Evolutionary conservation across 441 rosid genomes (phyloP).

Genomic region (Dalechampia spathulata): DNA sequence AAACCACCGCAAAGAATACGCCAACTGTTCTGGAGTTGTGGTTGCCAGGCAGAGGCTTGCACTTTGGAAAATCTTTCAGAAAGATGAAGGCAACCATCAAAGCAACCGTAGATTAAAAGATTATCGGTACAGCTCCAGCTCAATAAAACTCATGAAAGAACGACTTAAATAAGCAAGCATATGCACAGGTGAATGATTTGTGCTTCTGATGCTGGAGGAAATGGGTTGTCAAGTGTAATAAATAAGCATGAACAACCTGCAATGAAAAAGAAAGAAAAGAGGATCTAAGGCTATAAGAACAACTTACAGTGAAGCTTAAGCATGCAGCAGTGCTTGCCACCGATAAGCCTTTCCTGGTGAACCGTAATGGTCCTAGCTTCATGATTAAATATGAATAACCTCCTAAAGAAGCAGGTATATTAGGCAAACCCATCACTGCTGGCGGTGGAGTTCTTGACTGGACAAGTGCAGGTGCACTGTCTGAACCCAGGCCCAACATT

Average conservation of each 20-base stretch:
- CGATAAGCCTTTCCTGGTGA: constrained; percentile 85
- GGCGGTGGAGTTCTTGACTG: constrained; percentile 79
- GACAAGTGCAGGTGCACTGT: constrained; percentile 74
- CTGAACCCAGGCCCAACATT: constrained; percentile 72
- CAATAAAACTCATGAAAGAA: neutral
- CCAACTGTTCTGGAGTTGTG: constrained; percentile 91
- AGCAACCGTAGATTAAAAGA: too few species aligned
- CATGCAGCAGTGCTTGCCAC: constrained; percentile 95
- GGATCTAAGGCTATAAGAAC: neutral
- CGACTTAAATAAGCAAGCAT: neutral
- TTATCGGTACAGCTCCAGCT: neutral
- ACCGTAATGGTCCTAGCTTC: constrained; percentile 76
- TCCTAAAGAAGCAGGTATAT: constrained; percentile 55
- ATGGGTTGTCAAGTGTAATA: neutral
- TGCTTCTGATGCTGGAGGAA: neutral
- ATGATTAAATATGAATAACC: constrained; percentile 75
- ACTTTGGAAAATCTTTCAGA: constrained; percentile 78
- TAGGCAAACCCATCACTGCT: constrained; percentile 54
- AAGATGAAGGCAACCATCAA: constrained; percentile 7
- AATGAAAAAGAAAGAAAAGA: neutral
- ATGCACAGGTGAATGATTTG: neutral
- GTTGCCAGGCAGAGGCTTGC: constrained; percentile 89
- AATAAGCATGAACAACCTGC: neutral
- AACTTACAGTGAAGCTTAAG: constrained; percentile 77
- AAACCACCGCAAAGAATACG: constrained; percentile 78